These are phyloP conservation scores for Whalleya microplaca DNA, from an alignment of 2,329 filamentous ascomycete genomes.

Conservation along the genomic window DNA sequence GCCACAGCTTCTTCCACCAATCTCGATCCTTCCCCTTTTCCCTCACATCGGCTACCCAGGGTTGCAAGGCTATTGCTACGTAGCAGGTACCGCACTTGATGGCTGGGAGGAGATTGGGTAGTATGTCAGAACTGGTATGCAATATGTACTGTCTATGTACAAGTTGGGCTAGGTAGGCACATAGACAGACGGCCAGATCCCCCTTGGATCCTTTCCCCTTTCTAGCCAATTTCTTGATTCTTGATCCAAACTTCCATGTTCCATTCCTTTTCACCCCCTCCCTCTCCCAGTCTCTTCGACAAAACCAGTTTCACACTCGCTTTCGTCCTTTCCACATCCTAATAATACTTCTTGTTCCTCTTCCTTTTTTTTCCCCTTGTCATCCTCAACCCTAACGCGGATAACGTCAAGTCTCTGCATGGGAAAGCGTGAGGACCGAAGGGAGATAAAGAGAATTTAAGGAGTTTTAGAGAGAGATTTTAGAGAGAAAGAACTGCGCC, in stretches of 20 bases:
- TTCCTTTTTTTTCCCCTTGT: constrained; percentile 12
- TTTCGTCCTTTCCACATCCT: constrained; percentile 27
- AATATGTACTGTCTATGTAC: not conserved
- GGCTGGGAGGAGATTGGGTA: too few species aligned
- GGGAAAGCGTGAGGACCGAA: constrained; percentile 21
- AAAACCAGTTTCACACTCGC: constrained; percentile 35
- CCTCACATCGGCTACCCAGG: not conserved
- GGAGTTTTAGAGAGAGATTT: constrained; percentile 13
- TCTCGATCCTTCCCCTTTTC: not conserved
- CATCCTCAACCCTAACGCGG: constrained; percentile 15
- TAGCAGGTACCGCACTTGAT: not conserved
- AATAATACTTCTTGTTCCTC: constrained; percentile 22
- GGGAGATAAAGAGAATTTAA: constrained; percentile 17
- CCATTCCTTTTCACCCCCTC: constrained; percentile 27
- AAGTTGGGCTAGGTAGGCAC: constrained; percentile 6
- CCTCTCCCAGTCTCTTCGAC: constrained; percentile 21
- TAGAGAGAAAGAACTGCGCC: constrained; percentile 20
- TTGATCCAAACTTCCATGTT: constrained; percentile 30
- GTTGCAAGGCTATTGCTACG: not conserved
- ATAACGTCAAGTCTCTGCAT: constrained; percentile 17
- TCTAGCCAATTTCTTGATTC: constrained; percentile 37
- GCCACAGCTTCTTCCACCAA: not conserved
- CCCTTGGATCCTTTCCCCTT: constrained; percentile 31
- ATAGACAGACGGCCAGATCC: constrained; percentile 24
- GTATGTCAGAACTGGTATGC: constrained; percentile 1